Evolutionary conservation across 768 basidiomycete species (phyloP).

Genomic region (Trametes meyenii): DNA sequence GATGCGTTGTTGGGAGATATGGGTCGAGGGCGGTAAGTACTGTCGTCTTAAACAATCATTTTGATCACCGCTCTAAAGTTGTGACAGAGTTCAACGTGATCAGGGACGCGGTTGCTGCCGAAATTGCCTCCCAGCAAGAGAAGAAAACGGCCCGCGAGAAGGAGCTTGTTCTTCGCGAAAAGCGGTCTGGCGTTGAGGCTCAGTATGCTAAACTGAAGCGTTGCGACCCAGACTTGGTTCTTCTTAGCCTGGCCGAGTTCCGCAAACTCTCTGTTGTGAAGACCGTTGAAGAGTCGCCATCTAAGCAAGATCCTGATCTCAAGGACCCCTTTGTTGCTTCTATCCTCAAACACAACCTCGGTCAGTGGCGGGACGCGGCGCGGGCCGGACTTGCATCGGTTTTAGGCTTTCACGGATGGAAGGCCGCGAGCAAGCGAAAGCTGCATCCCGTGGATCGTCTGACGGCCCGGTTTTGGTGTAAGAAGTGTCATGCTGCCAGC

Average conservation of each 20-base stretch:
- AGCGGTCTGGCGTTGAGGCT: constrained; percentile 39
- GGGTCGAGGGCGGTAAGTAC: constrained; percentile 42
- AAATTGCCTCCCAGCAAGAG: constrained; percentile 34
- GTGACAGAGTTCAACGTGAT: constrained; percentile 37
- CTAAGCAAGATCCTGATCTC: constrained; percentile 20
- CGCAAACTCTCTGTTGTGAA: constrained; percentile 50
- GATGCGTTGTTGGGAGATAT: constrained; percentile 41
- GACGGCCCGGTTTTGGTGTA: constrained; percentile 63
- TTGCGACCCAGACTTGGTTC: constrained; percentile 14
- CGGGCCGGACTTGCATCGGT: constrained; percentile 45
- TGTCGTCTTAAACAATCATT: neutral
- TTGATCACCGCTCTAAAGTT: neutral
- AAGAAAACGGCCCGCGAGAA: constrained; percentile 33
- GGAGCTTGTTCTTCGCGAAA: constrained; percentile 29
- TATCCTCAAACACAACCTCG: constrained; percentile 48
- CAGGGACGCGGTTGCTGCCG: constrained; percentile 29
- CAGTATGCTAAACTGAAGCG: constrained; percentile 48
- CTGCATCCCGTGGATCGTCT: constrained; percentile 61
- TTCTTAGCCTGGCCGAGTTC: constrained; percentile 55
- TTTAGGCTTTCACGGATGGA: constrained; percentile 59
- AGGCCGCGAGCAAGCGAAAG: constrained; percentile 44
- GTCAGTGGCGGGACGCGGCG: constrained; percentile 51
- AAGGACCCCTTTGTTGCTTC: constrained; percentile 38
- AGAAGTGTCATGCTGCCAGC: constrained; percentile 45
- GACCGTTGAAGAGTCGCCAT: constrained; percentile 34